Evolutionary conservation across 2,329 filamentous ascomycete species (phyloP).

Genomic region (Exophiala bonariae): DNA sequence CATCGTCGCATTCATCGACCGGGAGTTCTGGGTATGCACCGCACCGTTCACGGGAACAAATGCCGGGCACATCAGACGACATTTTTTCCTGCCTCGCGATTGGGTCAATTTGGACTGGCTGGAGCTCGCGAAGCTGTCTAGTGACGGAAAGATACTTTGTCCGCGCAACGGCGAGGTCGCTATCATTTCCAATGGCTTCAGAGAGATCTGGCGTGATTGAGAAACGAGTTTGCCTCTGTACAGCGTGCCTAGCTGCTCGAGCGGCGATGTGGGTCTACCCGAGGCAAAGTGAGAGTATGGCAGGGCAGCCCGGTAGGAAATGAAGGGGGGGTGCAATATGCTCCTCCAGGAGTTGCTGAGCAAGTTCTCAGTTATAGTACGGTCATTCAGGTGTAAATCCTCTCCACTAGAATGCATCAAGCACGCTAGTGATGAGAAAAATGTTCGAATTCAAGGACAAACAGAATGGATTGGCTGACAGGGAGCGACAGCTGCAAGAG

Average conservation of each 20-base stretch:
- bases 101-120: slow-evolving; percentile 30
- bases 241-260: no score
- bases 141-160: slow-evolving; percentile 29
- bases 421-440: slow-evolving; percentile 24
- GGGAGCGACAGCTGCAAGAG: no score
- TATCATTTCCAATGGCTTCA: slow-evolving; percentile 12
- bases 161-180: slow-evolving; percentile 32
- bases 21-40: slow-evolving; percentile 28
- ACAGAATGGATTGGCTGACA: neutral
- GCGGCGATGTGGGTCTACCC: no score
- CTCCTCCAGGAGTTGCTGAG: no score
- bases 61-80: slow-evolving; percentile 13
- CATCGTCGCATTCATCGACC: slow-evolving; percentile 23
- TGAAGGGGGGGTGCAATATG: no score
- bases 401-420: slow-evolving; percentile 18
- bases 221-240: no score
- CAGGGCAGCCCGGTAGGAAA: no score
- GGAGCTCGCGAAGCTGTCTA: slow-evolving; percentile 22
- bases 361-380: neutral
- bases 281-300: no score
- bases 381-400: slow-evolving; percentile 1
- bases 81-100: slow-evolving; percentile 33
- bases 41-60: slow-evolving; percentile 12
- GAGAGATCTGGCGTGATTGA: neutral
- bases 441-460: slow-evolving; percentile 3